Conservation (phyloP, 495 filamentous ascomycete genomes). For the Aspergillus asperescens region DNA sequence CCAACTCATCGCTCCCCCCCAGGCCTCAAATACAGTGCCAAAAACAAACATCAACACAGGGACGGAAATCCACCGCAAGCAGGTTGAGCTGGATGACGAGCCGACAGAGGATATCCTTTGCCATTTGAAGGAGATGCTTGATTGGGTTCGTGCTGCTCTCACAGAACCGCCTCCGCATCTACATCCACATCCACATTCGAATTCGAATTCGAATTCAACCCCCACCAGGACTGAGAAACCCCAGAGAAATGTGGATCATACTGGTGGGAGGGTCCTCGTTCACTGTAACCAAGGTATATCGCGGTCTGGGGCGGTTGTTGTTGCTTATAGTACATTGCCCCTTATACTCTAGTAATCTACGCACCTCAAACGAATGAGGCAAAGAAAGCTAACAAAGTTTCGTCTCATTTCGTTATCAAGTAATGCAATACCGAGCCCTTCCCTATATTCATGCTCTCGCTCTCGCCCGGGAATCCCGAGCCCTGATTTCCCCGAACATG, state of each 20-base stretch:
- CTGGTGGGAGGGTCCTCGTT: neutral
- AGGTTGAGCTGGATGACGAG: constrained; percentile 6
- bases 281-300: constrained; percentile 9
- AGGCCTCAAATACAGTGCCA: neutral
- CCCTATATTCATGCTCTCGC: neutral
- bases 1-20: neutral
- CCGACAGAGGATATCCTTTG: constrained; percentile 4
- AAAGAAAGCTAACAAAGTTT: neutral
- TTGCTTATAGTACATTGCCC: constrained; percentile 6
- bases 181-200: neutral
- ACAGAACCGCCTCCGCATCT: neutral
- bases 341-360: neutral
- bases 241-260: neutral
- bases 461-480: neutral
- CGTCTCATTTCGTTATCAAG: neutral
- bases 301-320: constrained; percentile 4
- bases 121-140: neutral
- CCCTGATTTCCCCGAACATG: constrained; percentile 5
- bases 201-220: neutral
- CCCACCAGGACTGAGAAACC: neutral
- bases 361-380: neutral
- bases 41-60: neutral
- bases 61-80: neutral
- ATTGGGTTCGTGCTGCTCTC: neutral
- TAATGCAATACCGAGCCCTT: neutral